Evolutionary conservation across 768 basidiomycete genomes (phyloP).

Genomic region (Naematelia aurantialba): DNA sequence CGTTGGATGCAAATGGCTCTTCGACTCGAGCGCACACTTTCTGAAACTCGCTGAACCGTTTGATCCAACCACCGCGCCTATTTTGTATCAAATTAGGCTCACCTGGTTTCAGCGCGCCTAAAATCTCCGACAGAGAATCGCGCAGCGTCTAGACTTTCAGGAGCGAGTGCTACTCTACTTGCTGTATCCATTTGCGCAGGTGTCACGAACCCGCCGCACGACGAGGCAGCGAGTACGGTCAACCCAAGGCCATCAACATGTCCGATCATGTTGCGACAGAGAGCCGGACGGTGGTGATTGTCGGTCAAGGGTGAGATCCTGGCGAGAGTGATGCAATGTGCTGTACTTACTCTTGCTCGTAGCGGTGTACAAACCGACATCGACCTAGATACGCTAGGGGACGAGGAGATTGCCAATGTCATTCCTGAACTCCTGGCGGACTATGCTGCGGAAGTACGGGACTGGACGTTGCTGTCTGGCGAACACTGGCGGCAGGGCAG

Average conservation of each 20-base stretch:
- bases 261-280: slow-evolving; percentile 9
- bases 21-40: neutral
- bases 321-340: neutral
- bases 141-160: neutral
- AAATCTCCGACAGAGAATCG: neutral
- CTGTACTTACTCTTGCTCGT: neutral
- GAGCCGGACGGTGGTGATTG: slow-evolving; percentile 23
- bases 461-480: slow-evolving; percentile 59
- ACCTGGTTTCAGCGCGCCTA: neutral
- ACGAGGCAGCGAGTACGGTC: neutral
- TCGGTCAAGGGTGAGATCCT: slow-evolving; percentile 35
- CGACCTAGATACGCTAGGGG: slow-evolving; percentile 78
- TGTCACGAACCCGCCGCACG: too few relatives aligned
- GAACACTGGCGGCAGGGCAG: slow-evolving; percentile 83
- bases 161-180: too few relatives aligned
- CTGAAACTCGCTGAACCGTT: neutral
- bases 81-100: too few relatives aligned
- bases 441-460: slow-evolving; percentile 49
- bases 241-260: slow-evolving; percentile 11
- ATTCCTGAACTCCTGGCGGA: slow-evolving; percentile 55
- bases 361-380: slow-evolving; percentile 57
- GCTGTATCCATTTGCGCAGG: too few relatives aligned
- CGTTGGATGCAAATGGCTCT: neutral
- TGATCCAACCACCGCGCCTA: too few relatives aligned
- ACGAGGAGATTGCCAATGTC: slow-evolving; percentile 63